Percentiles rank a stretch among this genome's conserved stretches.
Conservation (phyloP, 495 filamentous ascomycete genomes). For the Hypoxylon fragiforme region DNA sequence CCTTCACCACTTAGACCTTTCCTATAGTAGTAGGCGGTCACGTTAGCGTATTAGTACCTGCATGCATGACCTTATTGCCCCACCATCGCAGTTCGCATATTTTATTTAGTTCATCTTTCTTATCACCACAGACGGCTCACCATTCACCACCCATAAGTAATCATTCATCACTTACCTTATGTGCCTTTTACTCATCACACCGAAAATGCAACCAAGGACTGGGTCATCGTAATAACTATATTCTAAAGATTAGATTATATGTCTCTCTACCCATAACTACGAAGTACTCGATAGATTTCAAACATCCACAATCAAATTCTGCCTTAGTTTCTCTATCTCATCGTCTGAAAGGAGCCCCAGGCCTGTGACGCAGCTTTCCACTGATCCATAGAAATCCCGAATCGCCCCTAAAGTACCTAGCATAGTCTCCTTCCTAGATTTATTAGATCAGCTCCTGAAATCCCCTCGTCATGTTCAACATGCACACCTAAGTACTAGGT, state of each 20-base stretch:
- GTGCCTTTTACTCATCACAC: too few species aligned
- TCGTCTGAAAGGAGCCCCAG: conserved; percentile 53
- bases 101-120: neutral
- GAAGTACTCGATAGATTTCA: too few species aligned
- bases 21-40: conserved; percentile 12
- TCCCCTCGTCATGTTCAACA: neutral
- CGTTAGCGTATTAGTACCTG: neutral
- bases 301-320: conserved; percentile 47
- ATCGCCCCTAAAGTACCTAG: conserved; percentile 50
- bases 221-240: neutral
- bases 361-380: conserved; percentile 53
- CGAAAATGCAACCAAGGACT: too few species aligned
- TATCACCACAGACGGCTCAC: neutral
- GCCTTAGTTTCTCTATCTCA: conserved; percentile 48
- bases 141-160: too few species aligned
- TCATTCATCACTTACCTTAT: too few species aligned
- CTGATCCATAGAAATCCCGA: conserved; percentile 54
- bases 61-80: neutral
- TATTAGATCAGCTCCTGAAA: neutral
- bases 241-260: too few species aligned
- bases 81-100: neutral
- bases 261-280: too few species aligned
- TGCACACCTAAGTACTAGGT: neutral
- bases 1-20: neutral
- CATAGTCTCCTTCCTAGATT: conserved; percentile 53